Evolutionary conservation across 805 yeast species (phyloP).

Genomic region (Sugiyamaella boreocaroliniensis): DNA sequence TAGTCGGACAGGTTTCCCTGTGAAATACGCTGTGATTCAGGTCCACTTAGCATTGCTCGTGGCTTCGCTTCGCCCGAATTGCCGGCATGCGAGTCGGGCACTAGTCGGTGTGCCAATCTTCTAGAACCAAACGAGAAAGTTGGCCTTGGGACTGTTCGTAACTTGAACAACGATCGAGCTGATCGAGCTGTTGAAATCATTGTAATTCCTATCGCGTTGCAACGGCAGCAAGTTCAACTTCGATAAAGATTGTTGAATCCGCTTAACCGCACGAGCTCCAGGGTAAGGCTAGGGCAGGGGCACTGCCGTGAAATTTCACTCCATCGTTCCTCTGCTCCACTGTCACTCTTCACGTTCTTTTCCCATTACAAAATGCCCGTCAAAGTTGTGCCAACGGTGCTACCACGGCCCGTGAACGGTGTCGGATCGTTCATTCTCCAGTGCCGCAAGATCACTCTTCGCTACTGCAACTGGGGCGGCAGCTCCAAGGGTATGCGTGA

Average conservation of each 20-base stretch:
- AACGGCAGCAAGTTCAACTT: too few relatives aligned
- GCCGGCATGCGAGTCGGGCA: not conserved
- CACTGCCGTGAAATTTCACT: not conserved
- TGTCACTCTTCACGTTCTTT: not conserved
- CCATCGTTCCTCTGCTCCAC: not conserved
- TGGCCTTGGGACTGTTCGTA: too few relatives aligned
- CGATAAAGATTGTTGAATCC: too few relatives aligned
- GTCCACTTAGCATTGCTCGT: slow-evolving; percentile 4
- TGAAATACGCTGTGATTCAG: slow-evolving; percentile 10
- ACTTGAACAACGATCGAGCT: too few relatives aligned
- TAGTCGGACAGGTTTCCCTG: slow-evolving; percentile 32
- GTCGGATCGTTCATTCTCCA: slow-evolving; percentile 33
- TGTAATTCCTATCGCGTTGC: too few relatives aligned
- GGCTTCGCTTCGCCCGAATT: not conserved
- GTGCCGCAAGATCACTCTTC: slow-evolving; percentile 67
- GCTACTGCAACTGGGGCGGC: slow-evolving; percentile 95
- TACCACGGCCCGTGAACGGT: slow-evolving; percentile 26
- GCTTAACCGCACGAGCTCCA: too few relatives aligned
- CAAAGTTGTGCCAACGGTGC: slow-evolving; percentile 7
- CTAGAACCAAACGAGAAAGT: too few relatives aligned
- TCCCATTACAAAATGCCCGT: slow-evolving; percentile 12
- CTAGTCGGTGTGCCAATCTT: not conserved
- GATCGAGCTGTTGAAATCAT: too few relatives aligned
- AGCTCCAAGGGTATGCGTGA: slow-evolving; percentile 80
- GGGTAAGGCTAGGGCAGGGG: too few relatives aligned